A percentile compares a stretch with the other conserved stretches of the same genome.
phyloP scores from a whole-genome alignment of 2,329 filamentous ascomycete species.

The Lasiodiplodia hormozganensis region DNA sequence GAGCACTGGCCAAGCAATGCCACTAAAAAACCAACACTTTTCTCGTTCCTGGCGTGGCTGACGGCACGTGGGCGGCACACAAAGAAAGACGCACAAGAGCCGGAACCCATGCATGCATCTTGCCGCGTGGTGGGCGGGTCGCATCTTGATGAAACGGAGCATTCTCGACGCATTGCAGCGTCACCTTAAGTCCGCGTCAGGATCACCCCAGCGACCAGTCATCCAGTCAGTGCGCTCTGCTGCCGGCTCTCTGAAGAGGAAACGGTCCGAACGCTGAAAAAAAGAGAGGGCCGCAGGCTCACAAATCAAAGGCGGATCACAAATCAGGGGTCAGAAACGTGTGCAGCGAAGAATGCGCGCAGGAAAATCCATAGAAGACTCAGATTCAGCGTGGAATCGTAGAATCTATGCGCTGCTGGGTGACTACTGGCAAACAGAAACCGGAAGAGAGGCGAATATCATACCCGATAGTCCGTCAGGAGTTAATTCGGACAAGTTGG shows the following conservation, averaged over 20 bases:
- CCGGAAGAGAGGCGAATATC: no score
- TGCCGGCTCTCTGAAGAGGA: not conserved
- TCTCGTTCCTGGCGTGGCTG: constrained; percentile 2
- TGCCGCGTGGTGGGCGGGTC: not conserved
- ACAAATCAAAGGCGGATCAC: not conserved
- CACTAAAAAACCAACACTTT: not conserved
- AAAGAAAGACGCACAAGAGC: not conserved
- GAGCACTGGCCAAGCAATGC: constrained; percentile 6
- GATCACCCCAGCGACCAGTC: not conserved
- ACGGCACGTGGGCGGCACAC: not conserved
- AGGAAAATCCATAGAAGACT: no score
- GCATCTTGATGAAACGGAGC: not conserved
- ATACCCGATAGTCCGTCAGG: not conserved
- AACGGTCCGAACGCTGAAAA: not conserved
- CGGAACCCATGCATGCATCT: not conserved
- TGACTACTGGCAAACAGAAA: no score
- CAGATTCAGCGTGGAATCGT: no score
- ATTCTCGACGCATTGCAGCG: not conserved
- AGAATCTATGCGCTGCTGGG: no score
- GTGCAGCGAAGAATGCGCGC: not conserved
- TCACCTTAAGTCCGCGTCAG: constrained; percentile 7
- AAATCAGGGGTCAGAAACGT: not conserved
- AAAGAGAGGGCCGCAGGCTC: not conserved
- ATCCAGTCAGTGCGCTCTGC: not conserved
- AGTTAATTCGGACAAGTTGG: not conserved